Conservation (phyloP, 2,329 filamentous ascomycete genomes). For the Claviceps humidiphila region DNA sequence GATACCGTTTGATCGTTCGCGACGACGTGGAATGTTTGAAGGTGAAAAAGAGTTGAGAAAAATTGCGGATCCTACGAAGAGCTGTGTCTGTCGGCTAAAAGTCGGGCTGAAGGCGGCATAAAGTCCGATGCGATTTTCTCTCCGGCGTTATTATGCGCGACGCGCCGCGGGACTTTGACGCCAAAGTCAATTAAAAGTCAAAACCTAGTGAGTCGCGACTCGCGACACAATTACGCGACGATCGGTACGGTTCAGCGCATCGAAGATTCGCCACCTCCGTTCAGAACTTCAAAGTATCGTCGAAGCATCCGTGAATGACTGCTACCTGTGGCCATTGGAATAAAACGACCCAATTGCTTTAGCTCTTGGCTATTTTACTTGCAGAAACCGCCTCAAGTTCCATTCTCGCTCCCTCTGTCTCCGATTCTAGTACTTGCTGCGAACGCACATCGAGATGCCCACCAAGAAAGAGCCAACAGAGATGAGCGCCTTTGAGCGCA, state of each 20-base stretch:
- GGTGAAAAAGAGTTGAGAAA: background rate
- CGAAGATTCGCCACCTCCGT: background rate
- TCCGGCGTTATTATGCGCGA: background rate
- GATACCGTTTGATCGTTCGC: background rate
- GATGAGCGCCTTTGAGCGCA: conserved; percentile 76
- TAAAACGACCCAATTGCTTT: background rate
- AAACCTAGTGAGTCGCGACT: background rate
- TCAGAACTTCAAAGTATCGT: background rate
- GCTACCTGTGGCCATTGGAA: background rate
- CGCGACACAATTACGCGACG: background rate
- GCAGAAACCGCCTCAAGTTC: background rate
- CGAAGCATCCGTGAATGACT: background rate
- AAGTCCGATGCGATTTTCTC: background rate
- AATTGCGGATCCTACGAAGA: background rate
- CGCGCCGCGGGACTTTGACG: conserved; percentile 10
- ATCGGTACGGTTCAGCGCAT: background rate
- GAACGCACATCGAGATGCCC: conserved; percentile 25
- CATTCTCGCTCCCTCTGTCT: background rate
- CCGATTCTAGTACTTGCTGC: background rate
- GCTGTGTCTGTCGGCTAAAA: background rate
- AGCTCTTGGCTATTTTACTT: background rate
- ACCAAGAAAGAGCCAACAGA: conserved; percentile 27
- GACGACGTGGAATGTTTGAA: background rate
- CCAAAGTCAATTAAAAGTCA: conserved; percentile 7
- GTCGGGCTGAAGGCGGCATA: background rate